These are phyloP conservation scores for Thraustochytrium striatum DNA, from an alignment of 352 stramenopile genomes.

Conservation along the genomic window DNA sequence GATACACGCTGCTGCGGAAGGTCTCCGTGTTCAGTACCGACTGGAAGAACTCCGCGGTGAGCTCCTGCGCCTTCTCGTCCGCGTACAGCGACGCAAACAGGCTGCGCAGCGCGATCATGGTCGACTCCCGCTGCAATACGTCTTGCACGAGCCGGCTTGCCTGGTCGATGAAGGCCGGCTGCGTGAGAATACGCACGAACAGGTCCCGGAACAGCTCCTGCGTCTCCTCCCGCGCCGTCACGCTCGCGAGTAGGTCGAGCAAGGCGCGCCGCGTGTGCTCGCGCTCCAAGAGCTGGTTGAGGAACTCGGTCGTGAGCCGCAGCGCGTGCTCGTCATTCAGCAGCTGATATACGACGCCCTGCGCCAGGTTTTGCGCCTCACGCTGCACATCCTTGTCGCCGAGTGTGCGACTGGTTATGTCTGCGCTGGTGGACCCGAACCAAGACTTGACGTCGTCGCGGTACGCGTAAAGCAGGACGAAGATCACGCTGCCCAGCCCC, in stretches of 20 bases:
- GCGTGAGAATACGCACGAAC: conserved; percentile 39
- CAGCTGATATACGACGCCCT: conserved; percentile 43
- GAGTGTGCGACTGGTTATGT: conserved; percentile 43
- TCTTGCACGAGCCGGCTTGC: conserved; percentile 15
- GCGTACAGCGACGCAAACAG: conserved; percentile 28
- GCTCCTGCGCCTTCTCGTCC: conserved; percentile 25
- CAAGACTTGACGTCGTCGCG: conserved; percentile 33
- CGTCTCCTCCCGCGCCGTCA: conserved; percentile 33
- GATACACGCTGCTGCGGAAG: conserved; percentile 24
- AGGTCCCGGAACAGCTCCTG: conserved; percentile 20
- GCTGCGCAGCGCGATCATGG: conserved; percentile 21
- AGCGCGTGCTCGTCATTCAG: conserved; percentile 36
- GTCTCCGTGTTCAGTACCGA: conserved; percentile 38
- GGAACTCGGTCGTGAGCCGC: conserved; percentile 10
- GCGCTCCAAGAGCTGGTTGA: conserved; percentile 38
- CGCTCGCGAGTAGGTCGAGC: conserved; percentile 23
- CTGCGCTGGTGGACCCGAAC: conserved; percentile 32
- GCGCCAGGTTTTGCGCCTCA: conserved; percentile 35
- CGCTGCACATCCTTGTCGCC: conserved; percentile 34
- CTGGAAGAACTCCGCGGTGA: conserved; percentile 45
- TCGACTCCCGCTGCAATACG: conserved; percentile 11
- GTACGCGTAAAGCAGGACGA: conserved; percentile 10
- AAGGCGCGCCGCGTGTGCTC: conserved; percentile 27
- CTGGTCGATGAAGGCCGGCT: conserved; percentile 39
- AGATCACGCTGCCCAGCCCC: background rate